Evolutionary conservation across 805 yeast genomes (phyloP), one percentile per base, ranked within the genome.

Genomic region (Barnettozyma populi): DNA sequence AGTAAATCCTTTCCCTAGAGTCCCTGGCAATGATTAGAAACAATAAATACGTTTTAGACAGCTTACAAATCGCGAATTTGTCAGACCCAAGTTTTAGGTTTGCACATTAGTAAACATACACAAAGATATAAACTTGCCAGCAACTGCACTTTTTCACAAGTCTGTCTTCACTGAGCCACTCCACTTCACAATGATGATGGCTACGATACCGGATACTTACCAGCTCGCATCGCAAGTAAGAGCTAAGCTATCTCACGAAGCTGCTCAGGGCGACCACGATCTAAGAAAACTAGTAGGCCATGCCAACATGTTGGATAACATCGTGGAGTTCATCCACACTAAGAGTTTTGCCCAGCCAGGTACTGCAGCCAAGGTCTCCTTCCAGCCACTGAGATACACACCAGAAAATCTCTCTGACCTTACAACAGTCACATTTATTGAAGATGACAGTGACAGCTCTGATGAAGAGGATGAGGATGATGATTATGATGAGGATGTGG

Each of bases 301-400:
- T 48, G 64, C 64, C 5, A 61, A 61, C 44, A 29, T 61, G 31
- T 43, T 61, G 6, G 64, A 61, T 31, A 45, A 54, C 40, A 40
- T 61, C 7, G 52, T 58, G 57, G 64, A 58, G 11, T 48, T 21
- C 19, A 59, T 61, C 34, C 55, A 54, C 16, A 40, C 47, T n/a
- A 54, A 51, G 34, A 47, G 21, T 44, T 48, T 9, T 50, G 50
- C 24, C n/a, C 41, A 16, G 36, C 43, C 8, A 45, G 45, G 36
- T 48, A 40, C 16, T 39, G 46, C 13, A n/a, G 45, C 11, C 44
- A 39, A 39, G 34, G 42, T 39, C 23, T 24, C 42, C 10, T 39
- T 39, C 21, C 29, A 18, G 23, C 51, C 49, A 19, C 36, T 24
- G n/a, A 52, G 41, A 49, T 52, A n/a, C n/a, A 38, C 23, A 7